Conservation (phyloP, 2,329 filamentous ascomycete species). For the Verticillium dahliae region DNA sequence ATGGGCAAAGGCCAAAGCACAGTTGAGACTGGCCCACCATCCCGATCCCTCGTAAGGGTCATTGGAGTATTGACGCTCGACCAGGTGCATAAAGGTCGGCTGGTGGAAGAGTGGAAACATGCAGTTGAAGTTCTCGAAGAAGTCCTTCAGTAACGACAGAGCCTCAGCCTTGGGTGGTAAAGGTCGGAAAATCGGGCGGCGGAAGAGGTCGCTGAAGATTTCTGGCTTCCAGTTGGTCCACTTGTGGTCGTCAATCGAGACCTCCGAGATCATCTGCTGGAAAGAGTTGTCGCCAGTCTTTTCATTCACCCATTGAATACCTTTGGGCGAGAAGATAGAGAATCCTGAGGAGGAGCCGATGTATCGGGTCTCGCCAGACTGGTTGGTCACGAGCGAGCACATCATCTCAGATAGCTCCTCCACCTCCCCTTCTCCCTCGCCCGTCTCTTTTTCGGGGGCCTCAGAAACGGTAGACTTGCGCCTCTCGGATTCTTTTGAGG, state of each 20-base stretch:
- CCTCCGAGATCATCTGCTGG: conserved; percentile 86
- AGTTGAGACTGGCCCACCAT: conserved; percentile 97
- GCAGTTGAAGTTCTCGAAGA: conserved; percentile 98
- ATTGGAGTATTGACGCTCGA: conserved; percentile 86
- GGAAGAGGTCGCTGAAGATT: conserved; percentile 88
- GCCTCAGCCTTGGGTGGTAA: conserved; percentile 84
- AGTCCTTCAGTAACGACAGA: conserved; percentile 82
- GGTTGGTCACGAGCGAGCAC: conserved; percentile 95
- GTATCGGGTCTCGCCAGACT: conserved; percentile 89
- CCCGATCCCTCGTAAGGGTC: conserved; percentile 93
- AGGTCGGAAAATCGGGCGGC: conserved; percentile 73
- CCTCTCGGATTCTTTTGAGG: conserved; percentile 24
- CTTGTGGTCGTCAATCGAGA: conserved; percentile 89
- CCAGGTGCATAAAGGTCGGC: conserved; percentile 95
- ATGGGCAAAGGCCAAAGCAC: conserved; percentile 88
- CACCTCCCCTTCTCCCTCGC: conserved; percentile 61
- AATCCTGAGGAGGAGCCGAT: conserved; percentile 97
- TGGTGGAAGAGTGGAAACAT: conserved; percentile 98
- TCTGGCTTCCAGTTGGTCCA: conserved; percentile 99
- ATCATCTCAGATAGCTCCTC: conserved; percentile 95
- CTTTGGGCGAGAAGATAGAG: conserved; percentile 97
- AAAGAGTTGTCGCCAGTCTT: conserved; percentile 96
- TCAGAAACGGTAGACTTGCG: neutral
- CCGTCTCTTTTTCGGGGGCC: conserved; percentile 29
- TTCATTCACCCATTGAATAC: conserved; percentile 96